A percentile compares a stretch with the other conserved stretches of the same genome.
Conservation (phyloP, 83 land plant genomes). For the Picea mariana region DNA sequence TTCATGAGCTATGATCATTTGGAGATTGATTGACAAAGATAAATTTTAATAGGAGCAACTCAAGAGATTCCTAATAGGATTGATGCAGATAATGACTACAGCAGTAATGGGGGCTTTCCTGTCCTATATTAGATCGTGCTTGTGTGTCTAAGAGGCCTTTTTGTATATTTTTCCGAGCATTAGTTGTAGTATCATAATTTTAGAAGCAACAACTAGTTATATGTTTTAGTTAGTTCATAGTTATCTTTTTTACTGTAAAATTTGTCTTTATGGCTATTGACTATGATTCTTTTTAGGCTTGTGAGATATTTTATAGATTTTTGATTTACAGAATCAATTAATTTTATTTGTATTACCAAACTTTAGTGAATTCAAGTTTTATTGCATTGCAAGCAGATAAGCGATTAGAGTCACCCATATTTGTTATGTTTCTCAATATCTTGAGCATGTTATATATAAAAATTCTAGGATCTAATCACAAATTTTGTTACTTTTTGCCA, state of each 20-base stretch:
- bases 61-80: too few species aligned
- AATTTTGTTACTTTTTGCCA: slow-evolving; percentile 1
- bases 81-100: too few species aligned
- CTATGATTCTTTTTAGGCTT: background rate
- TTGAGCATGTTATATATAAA: background rate
- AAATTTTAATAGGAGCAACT: too few species aligned
- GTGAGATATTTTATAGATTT: background rate
- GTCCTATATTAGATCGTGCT: too few species aligned
- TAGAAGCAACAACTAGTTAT: background rate
- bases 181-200: background rate
- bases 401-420: background rate
- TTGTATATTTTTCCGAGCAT: background rate
- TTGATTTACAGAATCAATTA: background rate
- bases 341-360: background rate
- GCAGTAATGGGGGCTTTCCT: too few species aligned
- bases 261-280: background rate
- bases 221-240: background rate
- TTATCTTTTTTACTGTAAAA: background rate
- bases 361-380: background rate
- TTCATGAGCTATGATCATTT: too few species aligned
- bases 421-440: background rate
- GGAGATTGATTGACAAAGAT: too few species aligned
- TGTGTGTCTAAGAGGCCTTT: too few species aligned
- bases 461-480: background rate
- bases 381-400: background rate